A percentile compares a stretch with the other conserved stretches of the same genome.
Conservation (phyloP, 1,284 basidiomycete genomes). For the Sphagnurus paluster region DNA sequence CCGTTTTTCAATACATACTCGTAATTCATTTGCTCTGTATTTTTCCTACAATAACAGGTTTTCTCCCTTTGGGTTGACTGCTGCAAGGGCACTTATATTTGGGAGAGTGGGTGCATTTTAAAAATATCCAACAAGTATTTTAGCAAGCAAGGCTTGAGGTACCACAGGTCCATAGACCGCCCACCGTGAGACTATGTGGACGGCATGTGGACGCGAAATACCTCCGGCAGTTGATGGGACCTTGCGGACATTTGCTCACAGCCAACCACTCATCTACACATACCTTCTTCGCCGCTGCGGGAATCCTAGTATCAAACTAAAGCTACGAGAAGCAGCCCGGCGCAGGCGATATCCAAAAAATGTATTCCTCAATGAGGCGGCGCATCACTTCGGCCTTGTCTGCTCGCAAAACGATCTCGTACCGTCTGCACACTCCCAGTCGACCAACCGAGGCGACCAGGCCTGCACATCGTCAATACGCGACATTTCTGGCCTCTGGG, state of each 20-base stretch:
- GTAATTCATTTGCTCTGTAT: no score
- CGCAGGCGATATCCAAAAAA: conserved; percentile 18
- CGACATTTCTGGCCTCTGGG: conserved; percentile 52
- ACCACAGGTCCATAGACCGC: conserved; percentile 7
- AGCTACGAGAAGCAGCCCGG: not conserved
- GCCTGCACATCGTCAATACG: conserved; percentile 54
- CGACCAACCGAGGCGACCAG: conserved; percentile 35
- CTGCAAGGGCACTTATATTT: no score
- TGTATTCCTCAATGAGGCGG: conserved; percentile 48
- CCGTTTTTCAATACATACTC: no score
- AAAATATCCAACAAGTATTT: no score
- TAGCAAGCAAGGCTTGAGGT: conserved; percentile 20
- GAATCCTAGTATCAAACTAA: conserved; percentile 1
- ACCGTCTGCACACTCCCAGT: conserved; percentile 44
- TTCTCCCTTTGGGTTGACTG: no score
- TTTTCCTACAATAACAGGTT: no score
- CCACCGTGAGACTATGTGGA: conserved; percentile 6
- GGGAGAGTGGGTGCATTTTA: no score
- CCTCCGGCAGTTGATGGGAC: conserved; percentile 14
- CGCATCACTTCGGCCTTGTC: conserved; percentile 36
- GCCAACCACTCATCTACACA: not conserved
- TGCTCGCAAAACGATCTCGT: conserved; percentile 51
- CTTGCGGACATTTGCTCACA: conserved; percentile 12
- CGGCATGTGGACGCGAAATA: conserved; percentile 15
- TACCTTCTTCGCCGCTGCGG: no score